Evolutionary conservation across 2,329 filamentous ascomycete genomes (phyloP).

Genomic region (Paraphoma chrysanthemicola): DNA sequence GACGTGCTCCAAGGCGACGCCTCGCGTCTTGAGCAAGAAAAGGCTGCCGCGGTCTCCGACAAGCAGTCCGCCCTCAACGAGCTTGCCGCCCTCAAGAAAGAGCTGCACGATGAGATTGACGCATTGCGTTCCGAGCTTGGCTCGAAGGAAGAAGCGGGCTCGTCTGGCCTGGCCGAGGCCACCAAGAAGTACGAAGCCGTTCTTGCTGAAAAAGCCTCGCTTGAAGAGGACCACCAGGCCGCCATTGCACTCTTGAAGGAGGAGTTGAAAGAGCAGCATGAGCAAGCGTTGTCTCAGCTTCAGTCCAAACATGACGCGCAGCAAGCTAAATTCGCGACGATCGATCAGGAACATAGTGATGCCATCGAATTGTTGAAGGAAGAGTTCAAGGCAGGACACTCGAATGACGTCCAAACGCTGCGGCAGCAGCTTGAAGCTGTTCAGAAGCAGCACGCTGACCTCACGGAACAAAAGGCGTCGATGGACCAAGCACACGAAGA

Average conservation of each 20-base stretch:
- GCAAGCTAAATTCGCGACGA: conserved; percentile 26
- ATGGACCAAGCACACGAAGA: conserved; percentile 43
- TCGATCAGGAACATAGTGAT: conserved; percentile 40
- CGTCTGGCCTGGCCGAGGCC: conserved; percentile 26
- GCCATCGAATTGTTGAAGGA: conserved; percentile 38
- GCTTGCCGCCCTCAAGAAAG: conserved; percentile 28
- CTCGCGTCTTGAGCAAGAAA: conserved; percentile 36
- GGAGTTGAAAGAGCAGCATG: conserved; percentile 33
- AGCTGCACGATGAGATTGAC: conserved; percentile 28
- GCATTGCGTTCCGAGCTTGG: conserved; percentile 26
- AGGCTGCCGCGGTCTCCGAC: conserved; percentile 26
- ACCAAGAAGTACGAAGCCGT: conserved; percentile 36
- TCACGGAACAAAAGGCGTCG: conserved; percentile 35
- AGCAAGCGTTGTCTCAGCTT: conserved; percentile 30
- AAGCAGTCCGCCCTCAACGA: conserved; percentile 37
- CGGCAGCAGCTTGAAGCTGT: conserved; percentile 35
- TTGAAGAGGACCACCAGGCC: conserved; percentile 37
- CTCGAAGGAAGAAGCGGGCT: conserved; percentile 21
- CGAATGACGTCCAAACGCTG: conserved; percentile 30
- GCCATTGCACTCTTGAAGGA: conserved; percentile 35
- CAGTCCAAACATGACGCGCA: conserved; percentile 32
- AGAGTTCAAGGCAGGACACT: conserved; percentile 38
- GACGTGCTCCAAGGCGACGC: conserved; percentile 37
- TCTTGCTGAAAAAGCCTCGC: conserved; percentile 31
- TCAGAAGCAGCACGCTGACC: conserved; percentile 34